Evolutionary conservation across 352 stramenopile species (phyloP).

Genomic region (Phytophthora uliginosa): DNA sequence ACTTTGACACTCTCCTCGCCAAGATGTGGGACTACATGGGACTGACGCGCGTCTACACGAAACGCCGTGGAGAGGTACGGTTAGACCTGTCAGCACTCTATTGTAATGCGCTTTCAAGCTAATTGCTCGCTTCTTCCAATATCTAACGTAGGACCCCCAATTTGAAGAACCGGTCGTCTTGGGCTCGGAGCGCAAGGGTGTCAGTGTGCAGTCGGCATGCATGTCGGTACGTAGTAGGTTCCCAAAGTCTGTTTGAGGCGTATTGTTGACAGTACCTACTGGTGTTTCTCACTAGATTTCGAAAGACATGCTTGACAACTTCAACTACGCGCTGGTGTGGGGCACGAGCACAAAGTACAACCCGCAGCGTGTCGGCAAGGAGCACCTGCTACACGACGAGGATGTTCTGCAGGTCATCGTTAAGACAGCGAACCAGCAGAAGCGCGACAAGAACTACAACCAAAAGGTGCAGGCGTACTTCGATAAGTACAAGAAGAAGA

Average conservation of each 20-base stretch:
- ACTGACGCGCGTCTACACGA: constrained; percentile 91
- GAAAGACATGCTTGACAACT: constrained; percentile 95
- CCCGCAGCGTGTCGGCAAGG: constrained; percentile 96
- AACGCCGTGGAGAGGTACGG: constrained; percentile 85
- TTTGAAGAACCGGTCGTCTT: constrained; percentile 88
- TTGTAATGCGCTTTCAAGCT: not conserved
- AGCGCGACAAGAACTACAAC: constrained; percentile 98
- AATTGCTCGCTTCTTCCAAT: constrained; percentile 6
- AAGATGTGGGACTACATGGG: constrained; percentile 95
- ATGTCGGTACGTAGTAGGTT: constrained; percentile 70
- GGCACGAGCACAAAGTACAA: constrained; percentile 98
- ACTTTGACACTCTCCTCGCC: constrained; percentile 95
- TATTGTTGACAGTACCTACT: not conserved
- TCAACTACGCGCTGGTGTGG: constrained; percentile 99
- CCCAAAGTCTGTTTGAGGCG: not conserved
- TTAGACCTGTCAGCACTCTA: not conserved
- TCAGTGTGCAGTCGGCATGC: constrained; percentile 83
- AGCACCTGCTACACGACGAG: constrained; percentile 97
- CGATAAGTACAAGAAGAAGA: constrained; percentile 97
- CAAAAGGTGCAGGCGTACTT: constrained; percentile 96
- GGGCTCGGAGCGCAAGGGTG: constrained; percentile 87
- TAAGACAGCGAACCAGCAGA: constrained; percentile 99
- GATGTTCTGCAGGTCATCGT: constrained; percentile 99
- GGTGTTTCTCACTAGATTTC: constrained; percentile 69
- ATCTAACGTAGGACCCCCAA: constrained; percentile 62